These are phyloP conservation scores for Daldinia sp. DNA, from an alignment of 2,329 filamentous ascomycete species.

Conservation along the genomic window DNA sequence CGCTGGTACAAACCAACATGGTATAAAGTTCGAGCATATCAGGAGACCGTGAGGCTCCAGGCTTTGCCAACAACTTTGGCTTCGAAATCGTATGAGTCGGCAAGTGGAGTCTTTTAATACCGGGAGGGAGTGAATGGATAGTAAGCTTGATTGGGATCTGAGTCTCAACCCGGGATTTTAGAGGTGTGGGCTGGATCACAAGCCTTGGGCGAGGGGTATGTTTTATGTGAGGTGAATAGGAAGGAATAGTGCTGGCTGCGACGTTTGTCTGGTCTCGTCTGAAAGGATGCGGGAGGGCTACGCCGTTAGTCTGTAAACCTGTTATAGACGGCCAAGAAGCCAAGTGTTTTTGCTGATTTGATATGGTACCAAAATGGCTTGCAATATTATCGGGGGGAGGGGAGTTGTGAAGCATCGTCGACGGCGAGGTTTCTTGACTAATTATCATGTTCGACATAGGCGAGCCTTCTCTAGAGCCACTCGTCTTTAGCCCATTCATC, in stretches of 20 bases:
- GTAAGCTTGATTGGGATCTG: constrained; percentile 90
- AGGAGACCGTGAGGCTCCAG: constrained; percentile 67
- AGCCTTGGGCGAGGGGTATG: constrained; percentile 52
- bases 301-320: constrained; percentile 17
- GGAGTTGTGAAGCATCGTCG: constrained; percentile 55
- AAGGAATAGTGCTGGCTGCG: constrained; percentile 28
- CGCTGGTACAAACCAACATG: constrained; percentile 89
- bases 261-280: constrained; percentile 33
- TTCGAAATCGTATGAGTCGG: constrained; percentile 94
- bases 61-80: constrained; percentile 85
- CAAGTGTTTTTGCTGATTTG: constrained; percentile 36
- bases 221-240: constrained; percentile 28
- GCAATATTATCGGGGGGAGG: constrained; percentile 55
- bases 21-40: constrained; percentile 83
- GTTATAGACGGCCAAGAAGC: constrained; percentile 48
- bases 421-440: constrained; percentile 63
- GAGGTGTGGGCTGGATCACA: constrained; percentile 71
- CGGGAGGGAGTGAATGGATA: constrained; percentile 76
- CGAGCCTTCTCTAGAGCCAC: constrained; percentile 62
- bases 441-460: constrained; percentile 61
- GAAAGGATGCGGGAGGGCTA: constrained; percentile 1
- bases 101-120: constrained; percentile 82
- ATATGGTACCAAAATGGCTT: constrained; percentile 49
- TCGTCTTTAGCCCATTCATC: constrained; percentile 58
- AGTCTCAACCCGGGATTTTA: constrained; percentile 94